These are phyloP conservation scores for Plasmodium cynomolgi DNA, from an alignment of 169 alveolate species.

Conservation along the genomic window DNA sequence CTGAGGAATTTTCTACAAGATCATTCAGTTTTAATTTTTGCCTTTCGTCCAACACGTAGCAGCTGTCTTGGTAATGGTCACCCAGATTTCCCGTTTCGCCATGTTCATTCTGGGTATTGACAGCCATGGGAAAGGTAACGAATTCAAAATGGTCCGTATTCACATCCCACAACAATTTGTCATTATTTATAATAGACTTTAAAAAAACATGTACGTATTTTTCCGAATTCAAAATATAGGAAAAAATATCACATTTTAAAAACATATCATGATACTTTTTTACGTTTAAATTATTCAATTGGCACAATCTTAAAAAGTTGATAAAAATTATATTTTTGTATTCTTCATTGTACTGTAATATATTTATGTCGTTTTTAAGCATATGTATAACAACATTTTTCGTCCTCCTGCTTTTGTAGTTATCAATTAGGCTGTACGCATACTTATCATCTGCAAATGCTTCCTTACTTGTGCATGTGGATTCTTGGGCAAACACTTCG, in stretches of 20 bases:
- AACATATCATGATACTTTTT: constrained; percentile 70
- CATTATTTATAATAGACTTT: constrained; percentile 65
- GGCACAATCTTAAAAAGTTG: constrained; percentile 72
- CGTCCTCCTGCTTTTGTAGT: constrained; percentile 80
- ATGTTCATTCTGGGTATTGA: neutral
- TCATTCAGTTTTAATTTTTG: constrained; percentile 34
- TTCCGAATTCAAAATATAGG: constrained; percentile 19
- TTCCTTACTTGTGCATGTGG: constrained; percentile 31
- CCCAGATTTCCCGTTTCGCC: neutral
- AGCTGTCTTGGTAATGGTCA: neutral
- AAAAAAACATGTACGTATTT: constrained; percentile 57
- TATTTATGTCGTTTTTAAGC: constrained; percentile 69
- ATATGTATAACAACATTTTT: constrained; percentile 79
- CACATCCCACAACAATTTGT: constrained; percentile 73
- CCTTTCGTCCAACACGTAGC: neutral
- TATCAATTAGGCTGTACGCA: constrained; percentile 85
- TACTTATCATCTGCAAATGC: constrained; percentile 73
- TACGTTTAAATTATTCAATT: constrained; percentile 59
- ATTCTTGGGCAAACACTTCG: neutral
- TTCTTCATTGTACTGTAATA: constrained; percentile 50
- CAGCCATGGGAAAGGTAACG: neutral
- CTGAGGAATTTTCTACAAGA: constrained; percentile 51
- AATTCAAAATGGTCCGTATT: constrained; percentile 14
- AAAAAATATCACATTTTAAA: constrained; percentile 55
- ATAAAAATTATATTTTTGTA: constrained; percentile 68